phyloP scores from a whole-genome alignment of 2,329 filamentous ascomycete genomes.

The Paracorniculantispora psalliotae region DNA sequence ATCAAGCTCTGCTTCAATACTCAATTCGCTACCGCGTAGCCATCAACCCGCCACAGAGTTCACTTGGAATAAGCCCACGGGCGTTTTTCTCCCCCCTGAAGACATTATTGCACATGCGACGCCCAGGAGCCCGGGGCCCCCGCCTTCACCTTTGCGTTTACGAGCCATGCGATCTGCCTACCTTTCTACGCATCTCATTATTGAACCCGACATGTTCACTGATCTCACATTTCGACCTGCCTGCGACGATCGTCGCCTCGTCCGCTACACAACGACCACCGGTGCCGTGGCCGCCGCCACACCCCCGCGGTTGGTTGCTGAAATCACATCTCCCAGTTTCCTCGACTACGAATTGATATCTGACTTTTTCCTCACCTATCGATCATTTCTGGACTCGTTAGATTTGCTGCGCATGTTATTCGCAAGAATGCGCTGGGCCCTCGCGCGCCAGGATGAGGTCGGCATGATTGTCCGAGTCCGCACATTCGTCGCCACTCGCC shows the following conservation, averaged over 20 bases:
- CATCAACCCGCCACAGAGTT: slow-evolving; percentile 23
- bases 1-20: slow-evolving; percentile 54
- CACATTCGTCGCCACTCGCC: slow-evolving; percentile 89
- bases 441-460: slow-evolving; percentile 72
- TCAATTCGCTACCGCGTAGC: slow-evolving; percentile 34
- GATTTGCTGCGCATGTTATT: slow-evolving; percentile 81
- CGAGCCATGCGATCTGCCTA: slow-evolving; percentile 41
- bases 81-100: slow-evolving; percentile 25
- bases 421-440: slow-evolving; percentile 80
- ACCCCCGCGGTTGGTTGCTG: slow-evolving; percentile 82
- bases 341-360: slow-evolving; percentile 96
- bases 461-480: slow-evolving; percentile 93
- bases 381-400: slow-evolving; percentile 72
- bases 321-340: slow-evolving; percentile 93
- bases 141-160: slow-evolving; percentile 36
- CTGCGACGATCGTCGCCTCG: slow-evolving; percentile 74
- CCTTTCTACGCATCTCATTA: slow-evolving; percentile 44
- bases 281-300: slow-evolving; percentile 83
- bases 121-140: slow-evolving; percentile 21
- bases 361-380: slow-evolving; percentile 95
- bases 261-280: slow-evolving; percentile 69
- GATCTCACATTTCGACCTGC: slow-evolving; percentile 69
- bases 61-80: slow-evolving; percentile 1
- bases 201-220: slow-evolving; percentile 78
- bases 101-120: slow-evolving; percentile 23